Evolutionary conservation across 208 protist species (phyloP).

Genomic region (Crithidia fasciculata): DNA sequence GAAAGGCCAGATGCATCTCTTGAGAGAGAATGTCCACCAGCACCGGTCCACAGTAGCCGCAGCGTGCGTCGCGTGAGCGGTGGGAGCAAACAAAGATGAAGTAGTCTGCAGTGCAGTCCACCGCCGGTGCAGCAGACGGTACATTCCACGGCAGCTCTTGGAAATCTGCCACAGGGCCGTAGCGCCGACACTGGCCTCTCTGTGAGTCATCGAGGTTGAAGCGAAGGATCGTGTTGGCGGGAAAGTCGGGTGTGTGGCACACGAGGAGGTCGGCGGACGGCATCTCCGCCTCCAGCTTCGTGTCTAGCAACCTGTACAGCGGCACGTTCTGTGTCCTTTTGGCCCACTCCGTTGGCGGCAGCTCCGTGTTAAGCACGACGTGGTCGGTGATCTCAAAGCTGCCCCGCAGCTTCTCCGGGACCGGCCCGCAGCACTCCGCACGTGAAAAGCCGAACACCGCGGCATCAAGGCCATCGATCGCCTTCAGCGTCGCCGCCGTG

Average conservation of each 20-base stretch:
- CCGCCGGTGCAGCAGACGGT: not conserved
- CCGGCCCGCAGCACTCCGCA: conserved; percentile 10
- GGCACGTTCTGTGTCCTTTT: conserved; percentile 19
- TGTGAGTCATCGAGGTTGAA: not conserved
- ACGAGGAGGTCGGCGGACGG: conserved; percentile 9
- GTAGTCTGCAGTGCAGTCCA: conserved; percentile 9
- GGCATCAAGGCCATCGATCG: conserved; percentile 21
- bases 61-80: conserved; percentile 22
- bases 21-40: conserved; percentile 30
- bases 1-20: conserved; percentile 4
- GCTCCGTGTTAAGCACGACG: conserved; percentile 15
- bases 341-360: conserved; percentile 18
- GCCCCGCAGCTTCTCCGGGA: conserved; percentile 8
- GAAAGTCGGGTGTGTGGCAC: conserved; percentile 11
- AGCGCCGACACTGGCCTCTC: not conserved
- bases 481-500: conserved; percentile 1
- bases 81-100: conserved; percentile 38
- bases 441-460: conserved; percentile 20
- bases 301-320: not conserved
- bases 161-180: not conserved
- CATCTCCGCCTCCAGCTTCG: not conserved
- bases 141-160: conserved; percentile 1
- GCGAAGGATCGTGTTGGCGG: conserved; percentile 6
- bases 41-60: conserved; percentile 38
- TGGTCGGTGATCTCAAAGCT: conserved; percentile 14